phyloP scores from a whole-genome alignment of 2,329 filamentous ascomycete genomes.

The Aspergillus fijiensis region DNA sequence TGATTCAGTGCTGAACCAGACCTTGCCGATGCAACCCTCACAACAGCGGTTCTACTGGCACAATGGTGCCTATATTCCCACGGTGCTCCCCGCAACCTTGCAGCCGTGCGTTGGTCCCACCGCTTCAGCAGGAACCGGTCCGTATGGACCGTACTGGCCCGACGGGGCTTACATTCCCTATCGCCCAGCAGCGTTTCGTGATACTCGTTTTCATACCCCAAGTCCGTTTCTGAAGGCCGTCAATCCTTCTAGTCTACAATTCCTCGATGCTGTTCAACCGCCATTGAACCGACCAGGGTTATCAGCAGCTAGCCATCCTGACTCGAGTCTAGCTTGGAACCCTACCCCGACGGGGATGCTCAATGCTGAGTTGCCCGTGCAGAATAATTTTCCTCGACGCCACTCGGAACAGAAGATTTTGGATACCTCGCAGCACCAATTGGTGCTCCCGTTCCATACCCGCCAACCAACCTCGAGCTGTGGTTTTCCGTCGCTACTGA shows the following conservation, averaged over 20 bases:
- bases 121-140: slow-evolving; percentile 56
- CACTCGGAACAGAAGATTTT: slow-evolving; percentile 37
- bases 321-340: slow-evolving; percentile 34
- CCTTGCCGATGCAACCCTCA: slow-evolving; percentile 44
- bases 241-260: slow-evolving; percentile 23
- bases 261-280: slow-evolving; percentile 32
- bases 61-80: slow-evolving; percentile 55
- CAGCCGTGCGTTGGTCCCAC: slow-evolving; percentile 60
- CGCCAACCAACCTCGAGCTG: slow-evolving; percentile 23
- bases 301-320: slow-evolving; percentile 26
- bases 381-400: slow-evolving; percentile 39
- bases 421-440: slow-evolving; percentile 28
- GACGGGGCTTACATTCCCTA: slow-evolving; percentile 63
- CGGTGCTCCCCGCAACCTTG: slow-evolving; percentile 58
- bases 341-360: slow-evolving; percentile 27
- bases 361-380: slow-evolving; percentile 31
- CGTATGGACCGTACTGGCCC: slow-evolving; percentile 64
- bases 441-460: slow-evolving; percentile 29
- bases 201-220: slow-evolving; percentile 47
- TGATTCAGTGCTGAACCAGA: slow-evolving; percentile 63
- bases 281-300: slow-evolving; percentile 29
- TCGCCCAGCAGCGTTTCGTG: slow-evolving; percentile 57
- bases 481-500: slow-evolving; percentile 20
- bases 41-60: slow-evolving; percentile 45
- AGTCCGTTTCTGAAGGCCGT: slow-evolving; percentile 24